phyloP scores from a whole-genome alignment of 306 rosid species.

The Vigna unguiculata region DNA sequence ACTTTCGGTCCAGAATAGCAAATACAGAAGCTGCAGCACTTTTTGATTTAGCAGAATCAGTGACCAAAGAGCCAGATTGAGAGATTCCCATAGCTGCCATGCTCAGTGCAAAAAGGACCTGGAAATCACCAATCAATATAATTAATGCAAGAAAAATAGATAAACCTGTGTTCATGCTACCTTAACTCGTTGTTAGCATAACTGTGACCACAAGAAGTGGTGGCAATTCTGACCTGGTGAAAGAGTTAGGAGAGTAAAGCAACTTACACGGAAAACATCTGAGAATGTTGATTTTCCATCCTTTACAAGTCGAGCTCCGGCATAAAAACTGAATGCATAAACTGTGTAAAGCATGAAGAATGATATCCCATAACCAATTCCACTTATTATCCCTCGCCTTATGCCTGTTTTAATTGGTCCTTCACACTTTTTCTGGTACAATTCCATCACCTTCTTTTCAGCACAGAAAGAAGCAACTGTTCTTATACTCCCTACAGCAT shows the following conservation, averaged over 20 bases:
- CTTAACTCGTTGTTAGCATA: not conserved
- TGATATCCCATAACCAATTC: conserved; percentile 65
- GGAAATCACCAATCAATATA: conserved; percentile 13
- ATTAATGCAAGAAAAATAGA: conserved; percentile 29
- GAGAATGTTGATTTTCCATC: conserved; percentile 55
- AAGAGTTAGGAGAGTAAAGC: conserved; percentile 22
- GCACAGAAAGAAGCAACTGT: conserved; percentile 80
- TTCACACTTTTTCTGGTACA: conserved; percentile 65
- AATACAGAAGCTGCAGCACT: conserved; percentile 73
- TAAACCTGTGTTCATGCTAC: not conserved
- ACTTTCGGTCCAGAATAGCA: conserved; percentile 68
- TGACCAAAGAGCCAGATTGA: conserved; percentile 62
- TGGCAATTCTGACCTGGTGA: conserved; percentile 6
- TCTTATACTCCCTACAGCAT: conserved; percentile 67
- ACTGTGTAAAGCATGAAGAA: conserved; percentile 57
- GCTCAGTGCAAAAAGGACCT: conserved; percentile 76
- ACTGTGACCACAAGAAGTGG: not conserved
- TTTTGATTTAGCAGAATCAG: conserved; percentile 63
- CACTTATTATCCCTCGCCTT: conserved; percentile 60
- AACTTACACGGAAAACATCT: conserved; percentile 64
- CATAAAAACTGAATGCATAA: conserved; percentile 60
- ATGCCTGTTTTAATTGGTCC: conserved; percentile 62
- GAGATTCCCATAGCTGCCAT: conserved; percentile 66
- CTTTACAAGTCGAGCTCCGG: conserved; percentile 64
- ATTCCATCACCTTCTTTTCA: conserved; percentile 66